Evolutionary conservation across 2,329 filamentous ascomycete species (phyloP), one percentile per base, ranked within the genome.

Genomic region (Thelonectria discophora): DNA sequence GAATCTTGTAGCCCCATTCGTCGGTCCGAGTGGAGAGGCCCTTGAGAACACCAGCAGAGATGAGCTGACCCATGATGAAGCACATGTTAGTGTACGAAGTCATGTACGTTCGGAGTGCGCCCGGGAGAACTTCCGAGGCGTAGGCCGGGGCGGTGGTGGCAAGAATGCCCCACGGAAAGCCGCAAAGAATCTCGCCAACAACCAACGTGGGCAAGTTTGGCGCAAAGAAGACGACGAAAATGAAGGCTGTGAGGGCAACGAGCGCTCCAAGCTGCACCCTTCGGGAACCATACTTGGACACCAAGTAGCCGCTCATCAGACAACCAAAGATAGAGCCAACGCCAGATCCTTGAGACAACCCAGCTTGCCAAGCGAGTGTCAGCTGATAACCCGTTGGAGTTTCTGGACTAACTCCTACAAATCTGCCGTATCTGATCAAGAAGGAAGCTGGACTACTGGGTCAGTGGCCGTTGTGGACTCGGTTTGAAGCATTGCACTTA

Each of bases 301-400:
- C 77, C 7, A 84, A 65, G 51, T 76, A 76, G 4, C 84, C 84
- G 58, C 80, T 81, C 30, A 82, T 58, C 8, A 82, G 72, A 4
- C 81, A 75, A 1, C 83, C 84, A 39, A 32, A 13, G 12, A 37
- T 15, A 13, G 34, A 37, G 34, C 84, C 84, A 9, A 81, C 77
- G 15, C 76, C 72, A 0, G 79, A 74, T 1, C 76, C 81, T 30
- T 81, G 81, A 24, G 74, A 73, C 0, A 86, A 70, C 0, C 77
- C 82, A 3, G 81, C 77, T 66, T 85, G 82, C 84, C 84, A 86
- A 0, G 78, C 65, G 0, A 81, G 79, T 0, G 79, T 74, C 24
- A 86, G 73, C 62, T 84, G 73, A 52, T 75, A 74, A 62, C 3
- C 65, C 61, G 2, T 59, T 69, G 15, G 52, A 63, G 10, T 65